Base-by-base conservation (phyloP, 192 early-diverging fungal species). In the Lobosporangium transversale region DNA sequence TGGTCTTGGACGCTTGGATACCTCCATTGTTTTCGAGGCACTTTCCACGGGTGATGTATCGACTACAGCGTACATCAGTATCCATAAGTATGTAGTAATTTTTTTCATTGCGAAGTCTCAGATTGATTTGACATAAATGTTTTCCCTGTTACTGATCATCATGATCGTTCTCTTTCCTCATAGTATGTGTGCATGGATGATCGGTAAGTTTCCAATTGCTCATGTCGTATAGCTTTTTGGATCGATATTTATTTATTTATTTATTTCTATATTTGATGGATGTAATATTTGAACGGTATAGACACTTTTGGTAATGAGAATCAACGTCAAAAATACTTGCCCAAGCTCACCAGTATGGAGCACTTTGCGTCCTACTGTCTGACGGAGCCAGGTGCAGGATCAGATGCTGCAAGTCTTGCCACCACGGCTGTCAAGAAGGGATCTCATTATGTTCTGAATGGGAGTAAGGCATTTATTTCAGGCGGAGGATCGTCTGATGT, bases 391-490 rank as follows among this genome's bases (percentile, higher is more conserved):
- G 90, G 88, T 27, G 90, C 95, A 20, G 96, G 96, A 12, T 87
- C 88, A 7, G 91, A 92, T 71, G 91, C 91, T 35, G 86, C 78
- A 17, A 81, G 80, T 21, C 81, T 92, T 11, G 66, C 85, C 26
- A 92, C 91, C 15, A 87, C 86, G 24, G 96, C 96, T n/a, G 86
- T 85, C 42, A 90, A 90, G 62, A 83, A 94, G 58, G 95, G 93
- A 58, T 92, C 95, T 68, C 88, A 96, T 70, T 98, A 94, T 57
- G 78, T 96, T 42, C 62, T 98, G 35, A 94, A 92, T 73, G 93
- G 91, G 26, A 80, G 83, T 47, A 94, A 94, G 84, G 97, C 93
- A 42, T 98, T 95, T 92, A 98, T 96, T 70, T 95, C 96, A 2
- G 73, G 73, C 29, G 73, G 73, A 33, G 73, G 73, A 6, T 47